phyloP scores from a whole-genome alignment of 306 rosid species.

The Malus sieversii region DNA sequence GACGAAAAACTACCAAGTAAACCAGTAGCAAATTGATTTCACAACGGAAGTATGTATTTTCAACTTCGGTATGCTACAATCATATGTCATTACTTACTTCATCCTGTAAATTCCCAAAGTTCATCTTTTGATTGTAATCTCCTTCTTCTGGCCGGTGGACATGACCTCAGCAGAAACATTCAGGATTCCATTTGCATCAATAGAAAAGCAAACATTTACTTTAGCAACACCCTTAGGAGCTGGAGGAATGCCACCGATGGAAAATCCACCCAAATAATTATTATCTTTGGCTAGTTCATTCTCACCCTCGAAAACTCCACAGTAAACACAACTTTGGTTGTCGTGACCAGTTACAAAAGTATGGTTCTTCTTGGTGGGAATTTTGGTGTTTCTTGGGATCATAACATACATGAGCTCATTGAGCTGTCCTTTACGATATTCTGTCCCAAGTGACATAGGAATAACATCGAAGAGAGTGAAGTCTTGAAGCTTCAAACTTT shows the following conservation, averaged over 20 bases:
- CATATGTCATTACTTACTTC: not conserved
- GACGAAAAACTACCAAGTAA: no score
- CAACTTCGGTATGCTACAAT: no score
- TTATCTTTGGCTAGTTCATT: not conserved
- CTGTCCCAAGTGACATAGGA: no score
- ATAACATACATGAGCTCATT: not conserved
- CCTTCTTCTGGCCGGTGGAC: not conserved
- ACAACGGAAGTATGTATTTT: no score
- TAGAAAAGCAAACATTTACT: not conserved
- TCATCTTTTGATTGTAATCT: not conserved
- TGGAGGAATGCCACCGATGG: not conserved
- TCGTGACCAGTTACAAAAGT: accelerated
- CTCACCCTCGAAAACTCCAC: not conserved
- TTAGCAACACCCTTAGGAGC: not conserved
- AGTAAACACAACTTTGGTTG: accelerated
- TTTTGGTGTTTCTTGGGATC: no score
- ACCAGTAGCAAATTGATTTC: no score
- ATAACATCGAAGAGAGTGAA: not conserved
- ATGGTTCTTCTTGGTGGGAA: not conserved
- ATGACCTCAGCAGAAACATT: not conserved
- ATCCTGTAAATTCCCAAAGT: not conserved
- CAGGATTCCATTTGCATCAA: not conserved
- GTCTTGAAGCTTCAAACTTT: not conserved
- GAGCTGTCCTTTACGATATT: no score
- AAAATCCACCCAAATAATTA: not conserved